phyloP scores from a whole-genome alignment of 2,329 filamentous ascomycete genomes.

The Ophiostoma sp. region DNA sequence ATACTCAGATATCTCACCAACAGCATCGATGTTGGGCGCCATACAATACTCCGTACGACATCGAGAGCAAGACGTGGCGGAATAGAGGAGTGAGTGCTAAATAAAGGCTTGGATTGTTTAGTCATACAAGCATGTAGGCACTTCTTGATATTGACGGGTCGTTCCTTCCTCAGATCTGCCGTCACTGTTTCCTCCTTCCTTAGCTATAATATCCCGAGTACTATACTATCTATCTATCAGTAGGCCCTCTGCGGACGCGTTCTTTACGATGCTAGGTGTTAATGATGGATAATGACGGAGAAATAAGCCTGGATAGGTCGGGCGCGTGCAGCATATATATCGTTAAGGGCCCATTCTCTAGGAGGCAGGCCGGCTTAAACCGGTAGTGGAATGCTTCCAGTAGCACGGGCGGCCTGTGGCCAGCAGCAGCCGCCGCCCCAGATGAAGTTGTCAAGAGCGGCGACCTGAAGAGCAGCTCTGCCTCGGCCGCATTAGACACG shows the following conservation, averaged over 20 bases:
- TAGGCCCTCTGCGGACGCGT: neutral
- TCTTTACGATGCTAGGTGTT: neutral
- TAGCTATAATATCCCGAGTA: neutral
- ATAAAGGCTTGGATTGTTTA: neutral
- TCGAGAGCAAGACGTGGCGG: neutral
- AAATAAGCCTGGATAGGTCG: neutral
- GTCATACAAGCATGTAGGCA: neutral
- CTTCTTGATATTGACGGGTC: neutral
- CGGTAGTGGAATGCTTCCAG: conserved; percentile 50
- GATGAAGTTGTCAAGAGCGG: conserved; percentile 33
- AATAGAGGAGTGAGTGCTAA: neutral
- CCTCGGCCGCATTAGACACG: conserved; percentile 43
- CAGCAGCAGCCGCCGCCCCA: conserved; percentile 33
- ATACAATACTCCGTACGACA: neutral
- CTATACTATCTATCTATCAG: neutral
- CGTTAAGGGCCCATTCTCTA: neutral
- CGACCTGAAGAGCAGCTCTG: conserved; percentile 40
- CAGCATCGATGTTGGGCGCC: neutral
- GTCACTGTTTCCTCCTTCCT: neutral
- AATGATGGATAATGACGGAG: neutral
- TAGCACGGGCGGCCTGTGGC: conserved; percentile 37
- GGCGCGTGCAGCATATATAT: neutral
- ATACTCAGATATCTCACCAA: neutral
- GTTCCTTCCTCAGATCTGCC: neutral
- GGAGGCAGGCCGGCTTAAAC: conserved; percentile 33